These are phyloP conservation scores for Cladochytrium replicatum DNA, from an alignment of 192 early-diverging fungal genomes.

Conservation along the genomic window DNA sequence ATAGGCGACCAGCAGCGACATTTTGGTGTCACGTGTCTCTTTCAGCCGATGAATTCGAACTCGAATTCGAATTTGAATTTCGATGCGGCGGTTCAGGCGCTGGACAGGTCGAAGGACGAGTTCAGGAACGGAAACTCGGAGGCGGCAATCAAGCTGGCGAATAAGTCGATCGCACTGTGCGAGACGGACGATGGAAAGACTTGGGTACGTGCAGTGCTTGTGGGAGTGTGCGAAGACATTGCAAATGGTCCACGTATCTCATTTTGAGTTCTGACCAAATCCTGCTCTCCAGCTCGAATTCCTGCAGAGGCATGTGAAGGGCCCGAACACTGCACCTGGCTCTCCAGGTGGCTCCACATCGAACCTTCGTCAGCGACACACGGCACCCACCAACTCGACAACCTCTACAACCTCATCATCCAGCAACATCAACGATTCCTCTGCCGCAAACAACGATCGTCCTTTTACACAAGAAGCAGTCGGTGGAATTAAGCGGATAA, in stretches of 20 bases:
- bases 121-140: constrained; percentile 52
- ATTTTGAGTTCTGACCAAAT: too few relatives aligned
- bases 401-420: constrained; percentile 21
- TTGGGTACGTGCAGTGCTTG: constrained; percentile 25
- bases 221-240: constrained; percentile 17
- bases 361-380: constrained; percentile 10
- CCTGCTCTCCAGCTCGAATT: background rate
- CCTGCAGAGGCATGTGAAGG: too few relatives aligned
- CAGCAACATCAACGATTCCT: constrained; percentile 12
- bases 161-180: constrained; percentile 69
- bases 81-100: constrained; percentile 73
- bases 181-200: constrained; percentile 55
- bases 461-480: constrained; percentile 71
- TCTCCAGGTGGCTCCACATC: constrained; percentile 11
- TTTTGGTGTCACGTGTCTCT: too few relatives aligned
- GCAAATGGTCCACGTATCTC: too few relatives aligned
- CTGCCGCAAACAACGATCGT: constrained; percentile 15
- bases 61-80: constrained; percentile 60
- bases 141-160: constrained; percentile 70
- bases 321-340: too few relatives aligned
- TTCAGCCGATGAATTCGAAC: too few relatives aligned
- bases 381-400: constrained; percentile 11
- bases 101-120: constrained; percentile 67
- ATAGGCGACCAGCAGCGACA: constrained; percentile 79
- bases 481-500: constrained; percentile 67